These are phyloP conservation scores for Leishmania turanica DNA, from an alignment of 208 protist genomes.

Conservation along the genomic window DNA sequence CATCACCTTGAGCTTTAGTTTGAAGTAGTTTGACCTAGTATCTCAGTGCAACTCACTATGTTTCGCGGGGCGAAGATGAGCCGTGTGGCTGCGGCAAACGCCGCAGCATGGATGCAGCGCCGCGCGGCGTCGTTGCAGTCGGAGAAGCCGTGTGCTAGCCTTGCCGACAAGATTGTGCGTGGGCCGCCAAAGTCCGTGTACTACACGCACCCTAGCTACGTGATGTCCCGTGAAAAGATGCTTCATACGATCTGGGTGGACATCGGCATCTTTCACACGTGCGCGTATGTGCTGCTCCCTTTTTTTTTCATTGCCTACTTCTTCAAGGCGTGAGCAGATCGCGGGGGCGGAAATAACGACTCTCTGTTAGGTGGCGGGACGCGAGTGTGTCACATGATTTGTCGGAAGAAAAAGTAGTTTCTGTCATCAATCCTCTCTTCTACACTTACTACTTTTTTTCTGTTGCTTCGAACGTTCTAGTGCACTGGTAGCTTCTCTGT, in stretches of 20 bases:
- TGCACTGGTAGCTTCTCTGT: slow-evolving; percentile 26
- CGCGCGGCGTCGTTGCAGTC: slow-evolving; percentile 65
- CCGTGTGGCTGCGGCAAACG: slow-evolving; percentile 11
- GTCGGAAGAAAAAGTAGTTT: not conserved
- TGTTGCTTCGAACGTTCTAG: slow-evolving; percentile 4
- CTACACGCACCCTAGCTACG: slow-evolving; percentile 89
- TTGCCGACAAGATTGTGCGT: slow-evolving; percentile 89
- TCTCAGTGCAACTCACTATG: slow-evolving; percentile 17
- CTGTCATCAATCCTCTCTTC: not conserved
- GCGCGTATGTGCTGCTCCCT: slow-evolving; percentile 66
- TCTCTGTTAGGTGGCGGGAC: not conserved
- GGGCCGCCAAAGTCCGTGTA: slow-evolving; percentile 51
- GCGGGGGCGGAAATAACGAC: not conserved
- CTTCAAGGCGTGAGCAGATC: slow-evolving; percentile 76
- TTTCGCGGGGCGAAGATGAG: slow-evolving; percentile 34
- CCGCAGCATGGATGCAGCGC: slow-evolving; percentile 35
- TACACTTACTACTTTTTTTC: slow-evolving; percentile 4
- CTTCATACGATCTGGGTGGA: slow-evolving; percentile 91
- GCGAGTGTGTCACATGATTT: not conserved
- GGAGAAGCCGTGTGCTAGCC: slow-evolving; percentile 84
- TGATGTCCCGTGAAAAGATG: slow-evolving; percentile 92
- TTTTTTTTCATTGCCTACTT: slow-evolving; percentile 88
- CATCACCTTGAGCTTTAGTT: not conserved
- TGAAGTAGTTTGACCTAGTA: not conserved
- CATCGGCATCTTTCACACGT: slow-evolving; percentile 72